A percentile compares a stretch with the other conserved stretches of the same genome.
Evolutionary conservation across 306 rosid genomes (phyloP).

Genomic region (Gillenia trifoliata): DNA sequence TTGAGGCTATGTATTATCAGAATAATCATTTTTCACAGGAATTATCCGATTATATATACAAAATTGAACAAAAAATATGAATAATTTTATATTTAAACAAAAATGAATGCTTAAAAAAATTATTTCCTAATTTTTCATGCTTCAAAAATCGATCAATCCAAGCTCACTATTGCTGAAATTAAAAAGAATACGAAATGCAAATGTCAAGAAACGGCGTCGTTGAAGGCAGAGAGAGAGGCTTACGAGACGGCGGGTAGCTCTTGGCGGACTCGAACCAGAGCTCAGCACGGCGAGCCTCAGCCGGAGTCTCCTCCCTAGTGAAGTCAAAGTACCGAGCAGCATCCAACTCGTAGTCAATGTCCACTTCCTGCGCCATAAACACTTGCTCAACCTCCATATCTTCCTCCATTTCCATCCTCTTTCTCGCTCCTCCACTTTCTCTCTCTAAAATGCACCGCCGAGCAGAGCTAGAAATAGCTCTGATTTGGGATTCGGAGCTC

Average conservation of each 20-base stretch:
- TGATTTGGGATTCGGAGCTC: not conserved
- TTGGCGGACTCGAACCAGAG: constrained; percentile 49
- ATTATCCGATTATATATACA: not conserved
- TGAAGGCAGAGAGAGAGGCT: constrained; percentile 14
- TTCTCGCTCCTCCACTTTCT: constrained; percentile 2
- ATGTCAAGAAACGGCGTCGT: not conserved
- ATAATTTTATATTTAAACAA: not conserved
- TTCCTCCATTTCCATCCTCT: constrained; percentile 30
- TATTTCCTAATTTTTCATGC: not conserved
- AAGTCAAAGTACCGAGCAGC: constrained; percentile 46
- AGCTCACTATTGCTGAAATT: not conserved
- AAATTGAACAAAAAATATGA: not conserved
- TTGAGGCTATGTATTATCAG: not conserved
- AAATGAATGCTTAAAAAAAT: not conserved
- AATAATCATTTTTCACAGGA: not conserved
- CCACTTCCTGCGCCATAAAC: constrained; percentile 47
- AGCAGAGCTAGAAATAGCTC: not conserved
- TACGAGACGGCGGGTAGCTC: constrained; percentile 58
- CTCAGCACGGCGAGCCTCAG: constrained; percentile 47
- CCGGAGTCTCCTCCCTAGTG: constrained; percentile 36
- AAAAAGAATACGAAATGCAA: not conserved
- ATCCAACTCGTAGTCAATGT: constrained; percentile 51
- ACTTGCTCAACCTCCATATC: constrained; percentile 50
- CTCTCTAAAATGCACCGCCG: constrained; percentile 9
- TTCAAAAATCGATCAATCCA: not conserved